A percentile compares a stretch with the other conserved stretches of the same genome.
These are phyloP conservation scores for Cladosporium colombiae DNA, from an alignment of 2,329 filamentous ascomycete species.

Conservation along the genomic window DNA sequence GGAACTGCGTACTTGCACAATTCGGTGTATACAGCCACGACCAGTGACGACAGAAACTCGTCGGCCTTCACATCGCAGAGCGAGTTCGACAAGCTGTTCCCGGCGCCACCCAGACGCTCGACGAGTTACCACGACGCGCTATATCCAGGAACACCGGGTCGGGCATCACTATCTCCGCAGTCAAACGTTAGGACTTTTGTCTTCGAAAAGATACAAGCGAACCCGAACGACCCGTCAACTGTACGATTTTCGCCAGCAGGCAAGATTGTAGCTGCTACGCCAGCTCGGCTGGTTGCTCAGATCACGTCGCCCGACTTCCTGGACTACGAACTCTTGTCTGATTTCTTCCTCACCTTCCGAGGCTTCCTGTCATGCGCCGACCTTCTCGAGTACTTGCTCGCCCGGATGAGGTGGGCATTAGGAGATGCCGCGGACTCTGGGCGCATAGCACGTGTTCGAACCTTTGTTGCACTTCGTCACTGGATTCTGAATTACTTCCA, in stretches of 20 bases:
- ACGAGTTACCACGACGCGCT: not conserved
- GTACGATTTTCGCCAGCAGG: conserved; percentile 77
- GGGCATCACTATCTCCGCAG: conserved; percentile 3
- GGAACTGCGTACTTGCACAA: conserved; percentile 77
- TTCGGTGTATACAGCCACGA: conserved; percentile 72
- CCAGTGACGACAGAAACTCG: conserved; percentile 66
- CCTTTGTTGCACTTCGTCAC: conserved; percentile 91
- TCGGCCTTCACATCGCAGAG: conserved; percentile 55
- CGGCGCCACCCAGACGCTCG: conserved; percentile 39
- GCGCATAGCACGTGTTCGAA: conserved; percentile 90
- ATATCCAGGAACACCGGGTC: not conserved
- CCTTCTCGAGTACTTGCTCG: conserved; percentile 79
- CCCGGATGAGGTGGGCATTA: conserved; percentile 84
- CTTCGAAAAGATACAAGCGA: conserved; percentile 78
- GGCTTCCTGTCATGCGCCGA: conserved; percentile 77
- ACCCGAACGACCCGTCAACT: conserved; percentile 77
- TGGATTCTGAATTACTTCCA: conserved; percentile 98
- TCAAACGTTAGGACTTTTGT: conserved; percentile 46
- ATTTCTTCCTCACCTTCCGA: conserved; percentile 96
- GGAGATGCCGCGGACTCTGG: conserved; percentile 78
- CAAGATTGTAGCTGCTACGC: conserved; percentile 84
- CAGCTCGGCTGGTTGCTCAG: conserved; percentile 86
- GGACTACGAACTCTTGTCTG: conserved; percentile 94
- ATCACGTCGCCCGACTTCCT: conserved; percentile 95
- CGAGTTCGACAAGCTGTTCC: conserved; percentile 45